Percentiles rank a stretch among this genome's conserved stretches.
These are phyloP conservation scores for Tephrocybe rancida DNA, from an alignment of 768 basidiomycete genomes.

Conservation along the genomic window DNA sequence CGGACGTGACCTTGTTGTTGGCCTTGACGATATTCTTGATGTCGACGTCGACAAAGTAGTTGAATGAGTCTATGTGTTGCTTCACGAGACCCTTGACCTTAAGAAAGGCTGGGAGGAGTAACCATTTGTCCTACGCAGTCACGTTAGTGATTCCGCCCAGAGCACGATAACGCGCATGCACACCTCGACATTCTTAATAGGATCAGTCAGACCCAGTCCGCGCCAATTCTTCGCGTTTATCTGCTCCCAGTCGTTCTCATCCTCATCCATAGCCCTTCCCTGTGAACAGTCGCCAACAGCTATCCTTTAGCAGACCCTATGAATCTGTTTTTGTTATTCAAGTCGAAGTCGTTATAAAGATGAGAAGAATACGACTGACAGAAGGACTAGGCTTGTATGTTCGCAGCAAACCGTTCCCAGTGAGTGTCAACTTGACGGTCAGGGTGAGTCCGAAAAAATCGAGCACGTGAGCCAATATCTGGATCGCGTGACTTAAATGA, in stretches of 20 bases:
- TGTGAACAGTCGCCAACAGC: no score
- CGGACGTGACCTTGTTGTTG: constrained; percentile 92
- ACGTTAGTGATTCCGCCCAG: constrained; percentile 2
- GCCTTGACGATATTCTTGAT: constrained; percentile 96
- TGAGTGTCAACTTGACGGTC: background rate
- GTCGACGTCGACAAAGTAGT: constrained; percentile 97
- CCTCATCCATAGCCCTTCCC: constrained; percentile 22
- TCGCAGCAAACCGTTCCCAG: background rate
- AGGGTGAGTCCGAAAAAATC: constrained; percentile 3
- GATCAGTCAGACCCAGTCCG: constrained; percentile 82
- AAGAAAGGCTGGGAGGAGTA: constrained; percentile 92
- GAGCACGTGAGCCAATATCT: constrained; percentile 8
- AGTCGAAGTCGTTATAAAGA: no score
- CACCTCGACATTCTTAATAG: constrained; percentile 90
- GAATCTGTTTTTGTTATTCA: no score
- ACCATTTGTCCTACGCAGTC: constrained; percentile 90
- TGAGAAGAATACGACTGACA: background rate
- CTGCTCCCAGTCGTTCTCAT: constrained; percentile 57
- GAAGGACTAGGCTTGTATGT: no score
- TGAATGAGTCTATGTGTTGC: constrained; percentile 98
- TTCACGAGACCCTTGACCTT: constrained; percentile 98
- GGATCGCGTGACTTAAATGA: constrained; percentile 8
- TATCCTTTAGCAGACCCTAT: no score
- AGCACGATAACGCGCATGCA: constrained; percentile 24
- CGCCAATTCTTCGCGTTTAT: constrained; percentile 63